Evolutionary conservation across 257 asterid genomes (phyloP).

Genomic region (Sherardia arvensis): DNA sequence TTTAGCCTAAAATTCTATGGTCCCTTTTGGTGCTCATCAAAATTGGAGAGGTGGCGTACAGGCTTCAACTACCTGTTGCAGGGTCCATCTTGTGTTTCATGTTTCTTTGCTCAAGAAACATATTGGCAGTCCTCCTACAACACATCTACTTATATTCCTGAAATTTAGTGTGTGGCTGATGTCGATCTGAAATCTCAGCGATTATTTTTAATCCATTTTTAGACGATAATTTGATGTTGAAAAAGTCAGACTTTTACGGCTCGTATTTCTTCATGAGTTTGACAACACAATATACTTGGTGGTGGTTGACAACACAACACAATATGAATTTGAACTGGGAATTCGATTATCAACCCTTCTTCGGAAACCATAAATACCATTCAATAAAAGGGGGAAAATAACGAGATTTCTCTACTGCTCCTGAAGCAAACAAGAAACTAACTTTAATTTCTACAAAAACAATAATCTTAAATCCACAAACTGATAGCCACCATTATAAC

Average conservation of each 20-base stretch:
- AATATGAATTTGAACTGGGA: neutral
- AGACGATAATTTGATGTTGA: no score
- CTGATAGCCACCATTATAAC: neutral
- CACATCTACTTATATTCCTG: no score
- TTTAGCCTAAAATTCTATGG: neutral
- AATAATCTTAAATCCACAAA: neutral
- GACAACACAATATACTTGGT: no score
- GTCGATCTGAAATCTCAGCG: no score
- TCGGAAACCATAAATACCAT: neutral
- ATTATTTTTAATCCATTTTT: no score
- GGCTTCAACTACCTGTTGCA: neutral
- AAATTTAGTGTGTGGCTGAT: no score
- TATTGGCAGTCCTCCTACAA: no score
- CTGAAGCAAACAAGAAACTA: neutral
- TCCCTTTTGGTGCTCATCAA: neutral
- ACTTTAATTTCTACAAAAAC: neutral
- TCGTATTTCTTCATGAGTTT: no score
- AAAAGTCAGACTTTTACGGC: no score
- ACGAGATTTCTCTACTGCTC: neutral
- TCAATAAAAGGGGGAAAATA: neutral
- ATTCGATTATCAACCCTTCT: neutral
- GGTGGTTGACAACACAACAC: no score
- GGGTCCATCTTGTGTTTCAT: neutral
- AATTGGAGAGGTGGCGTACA: neutral
- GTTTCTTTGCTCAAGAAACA: no score